These are phyloP conservation scores for Acanthochlamys bracteata DNA, from an alignment of 106 monocot species.

Conservation along the genomic window DNA sequence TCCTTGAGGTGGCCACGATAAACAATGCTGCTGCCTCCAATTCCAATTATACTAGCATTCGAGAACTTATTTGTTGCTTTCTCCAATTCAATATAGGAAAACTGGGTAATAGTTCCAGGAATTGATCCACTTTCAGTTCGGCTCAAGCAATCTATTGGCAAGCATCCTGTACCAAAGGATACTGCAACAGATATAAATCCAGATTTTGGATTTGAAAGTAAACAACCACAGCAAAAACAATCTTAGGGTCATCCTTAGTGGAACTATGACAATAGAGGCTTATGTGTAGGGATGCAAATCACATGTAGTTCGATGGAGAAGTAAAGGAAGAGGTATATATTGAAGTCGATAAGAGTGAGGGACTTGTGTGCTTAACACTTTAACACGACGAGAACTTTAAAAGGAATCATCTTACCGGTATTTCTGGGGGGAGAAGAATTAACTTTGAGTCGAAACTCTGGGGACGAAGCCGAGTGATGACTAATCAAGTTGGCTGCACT, in stretches of 20 bases:
- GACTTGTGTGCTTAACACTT: background rate
- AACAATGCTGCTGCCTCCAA: slow-evolving; percentile 80
- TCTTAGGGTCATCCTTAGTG: background rate
- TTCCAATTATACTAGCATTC: slow-evolving; percentile 57
- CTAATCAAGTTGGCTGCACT: slow-evolving; percentile 63
- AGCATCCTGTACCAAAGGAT: slow-evolving; percentile 27
- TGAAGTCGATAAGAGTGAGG: background rate
- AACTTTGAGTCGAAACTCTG: slow-evolving; percentile 19
- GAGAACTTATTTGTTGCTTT: slow-evolving; percentile 79
- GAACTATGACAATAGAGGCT: too few relatives aligned
- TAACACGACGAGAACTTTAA: background rate
- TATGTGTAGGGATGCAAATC: too few relatives aligned
- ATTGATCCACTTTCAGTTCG: slow-evolving; percentile 26
- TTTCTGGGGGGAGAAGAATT: slow-evolving; percentile 8
- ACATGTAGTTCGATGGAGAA: too few relatives aligned
- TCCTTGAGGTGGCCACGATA: slow-evolving; percentile 61
- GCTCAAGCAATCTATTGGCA: slow-evolving; percentile 23
- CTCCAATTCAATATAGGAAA: slow-evolving; percentile 75
- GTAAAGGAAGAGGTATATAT: too few relatives aligned
- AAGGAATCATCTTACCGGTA: slow-evolving; percentile 17
- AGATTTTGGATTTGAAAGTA: background rate
- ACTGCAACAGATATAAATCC: background rate
- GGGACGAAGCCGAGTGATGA: slow-evolving; percentile 37
- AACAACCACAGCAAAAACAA: background rate
- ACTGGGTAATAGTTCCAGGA: slow-evolving; percentile 43